Percentiles rank a stretch among this genome's conserved stretches.
These are phyloP conservation scores for Podaxis rugospora DNA, from an alignment of 768 basidiomycete genomes.

Conservation along the genomic window DNA sequence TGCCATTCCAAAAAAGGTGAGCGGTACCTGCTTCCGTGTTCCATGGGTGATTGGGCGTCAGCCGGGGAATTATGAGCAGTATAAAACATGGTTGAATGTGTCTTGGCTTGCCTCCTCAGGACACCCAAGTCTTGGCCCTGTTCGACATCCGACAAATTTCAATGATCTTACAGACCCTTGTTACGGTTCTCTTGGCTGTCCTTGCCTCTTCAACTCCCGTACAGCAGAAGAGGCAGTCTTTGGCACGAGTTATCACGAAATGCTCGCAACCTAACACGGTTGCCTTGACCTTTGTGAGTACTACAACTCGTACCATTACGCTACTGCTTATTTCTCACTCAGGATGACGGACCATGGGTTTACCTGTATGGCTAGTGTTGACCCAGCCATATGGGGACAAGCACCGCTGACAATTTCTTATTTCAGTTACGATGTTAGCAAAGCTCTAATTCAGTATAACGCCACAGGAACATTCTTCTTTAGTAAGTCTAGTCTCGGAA, in stretches of 20 bases:
- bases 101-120: not conserved
- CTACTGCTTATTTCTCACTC: not conserved
- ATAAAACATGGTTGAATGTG: not conserved
- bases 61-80: not conserved
- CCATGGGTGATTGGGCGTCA: not conserved
- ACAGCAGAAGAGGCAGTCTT: slow-evolving; percentile 14
- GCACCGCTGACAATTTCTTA: not conserved
- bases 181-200: slow-evolving; percentile 13
- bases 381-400: not conserved
- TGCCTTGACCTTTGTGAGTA: slow-evolving; percentile 41
- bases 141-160: not conserved
- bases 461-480: slow-evolving; percentile 42
- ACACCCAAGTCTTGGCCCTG: not conserved
- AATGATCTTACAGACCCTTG: slow-evolving; percentile 16
- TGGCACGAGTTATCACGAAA: slow-evolving; percentile 28
- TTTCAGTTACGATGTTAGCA: slow-evolving; percentile 29
- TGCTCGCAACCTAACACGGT: slow-evolving; percentile 35
- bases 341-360: slow-evolving; percentile 42
- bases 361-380: slow-evolving; percentile 24
- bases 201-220: slow-evolving; percentile 12
- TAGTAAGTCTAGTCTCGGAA: slow-evolving; percentile 23
- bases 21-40: not conserved
- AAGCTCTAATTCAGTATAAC: slow-evolving; percentile 28
- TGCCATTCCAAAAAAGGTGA: not conserved
- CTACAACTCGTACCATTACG: not conserved